A percentile compares a stretch with the other conserved stretches of the same genome.
Evolutionary conservation across 768 basidiomycete genomes (phyloP).

Genomic region (Roridomyces roridus): DNA sequence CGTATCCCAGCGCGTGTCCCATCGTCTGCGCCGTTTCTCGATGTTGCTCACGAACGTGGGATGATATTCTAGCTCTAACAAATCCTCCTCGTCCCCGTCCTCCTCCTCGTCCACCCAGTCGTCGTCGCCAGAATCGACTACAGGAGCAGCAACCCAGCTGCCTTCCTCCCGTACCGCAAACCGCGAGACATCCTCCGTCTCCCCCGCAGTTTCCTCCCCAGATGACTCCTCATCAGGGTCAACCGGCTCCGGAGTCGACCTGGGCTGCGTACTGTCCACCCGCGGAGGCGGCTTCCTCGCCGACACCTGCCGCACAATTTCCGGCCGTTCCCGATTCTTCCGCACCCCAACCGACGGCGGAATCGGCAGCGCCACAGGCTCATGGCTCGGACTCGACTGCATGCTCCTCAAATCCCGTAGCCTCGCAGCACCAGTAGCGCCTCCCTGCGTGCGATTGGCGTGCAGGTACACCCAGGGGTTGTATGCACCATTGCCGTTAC

Average conservation of each 20-base stretch:
- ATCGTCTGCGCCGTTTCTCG: slow-evolving; percentile 72
- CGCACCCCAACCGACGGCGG: slow-evolving; percentile 54
- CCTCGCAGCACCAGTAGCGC: slow-evolving; percentile 20
- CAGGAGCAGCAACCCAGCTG: slow-evolving; percentile 33
- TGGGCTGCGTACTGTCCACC: slow-evolving; percentile 83
- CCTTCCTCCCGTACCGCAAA: slow-evolving; percentile 48
- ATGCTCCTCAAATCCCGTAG: slow-evolving; percentile 51
- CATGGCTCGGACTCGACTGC: slow-evolving; percentile 74
- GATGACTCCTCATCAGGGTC: slow-evolving; percentile 75
- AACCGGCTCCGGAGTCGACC: slow-evolving; percentile 60
- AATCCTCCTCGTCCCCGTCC: slow-evolving; percentile 70
- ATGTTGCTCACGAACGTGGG: slow-evolving; percentile 69
- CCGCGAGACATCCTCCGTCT: slow-evolving; percentile 41
- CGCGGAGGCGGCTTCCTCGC: slow-evolving; percentile 71
- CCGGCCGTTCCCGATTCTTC: slow-evolving; percentile 32
- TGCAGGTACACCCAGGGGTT: slow-evolving; percentile 80
- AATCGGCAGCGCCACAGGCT: slow-evolving; percentile 63
- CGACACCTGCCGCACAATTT: slow-evolving; percentile 31
- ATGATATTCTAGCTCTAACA: slow-evolving; percentile 80
- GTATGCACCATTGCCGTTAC: slow-evolving; percentile 45
- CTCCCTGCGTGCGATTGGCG: slow-evolving; percentile 54
- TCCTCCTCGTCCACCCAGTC: slow-evolving; percentile 82
- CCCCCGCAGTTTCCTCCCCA: slow-evolving; percentile 83
- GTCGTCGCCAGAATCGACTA: slow-evolving; percentile 43
- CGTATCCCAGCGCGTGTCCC: slow-evolving; percentile 80